Base-by-base conservation (phyloP, 768 basidiomycete species). In the Ramaria sp. region DNA sequence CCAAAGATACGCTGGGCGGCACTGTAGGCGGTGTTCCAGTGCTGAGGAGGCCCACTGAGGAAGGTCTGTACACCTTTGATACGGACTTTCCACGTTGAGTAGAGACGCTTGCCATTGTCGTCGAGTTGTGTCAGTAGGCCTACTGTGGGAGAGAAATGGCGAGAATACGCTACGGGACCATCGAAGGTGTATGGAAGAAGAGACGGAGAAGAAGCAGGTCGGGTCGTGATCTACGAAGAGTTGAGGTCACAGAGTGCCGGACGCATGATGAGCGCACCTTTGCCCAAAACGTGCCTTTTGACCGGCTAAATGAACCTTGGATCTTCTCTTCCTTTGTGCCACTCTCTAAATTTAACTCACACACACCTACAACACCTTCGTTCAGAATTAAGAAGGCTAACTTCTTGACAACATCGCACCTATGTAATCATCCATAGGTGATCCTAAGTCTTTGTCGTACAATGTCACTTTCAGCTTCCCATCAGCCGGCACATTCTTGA, bases 41-140 rank as follows among this genome's bases (percentile, higher is more conserved):
- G 71, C 66, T 90, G 88, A 54, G 77, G 67, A 27, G 60, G 68
- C 64, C 84, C 77, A 9, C 78, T 73, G 62, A 90, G 86, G 67
- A 79, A 78, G 7, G 75, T 66, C 2, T 73, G 77, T 1, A 88
- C 67, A 19, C 80, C 83, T 53, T 75, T 75, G 65, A 88, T 71
- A 63, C 80, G 83, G 39, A 72, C 75, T 65, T 88, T 88, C 88
- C 88, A 90, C 1, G 88, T 90, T 38, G 84, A 82, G 65, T 88
- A 89, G 22, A 87, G 71, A 0, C 84, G 79, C 0, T 72, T 74
- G 59, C 81, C 78, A 63, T 81, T 76, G 53, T 57, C 55, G 19
- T 57, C 55, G 9, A 83, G 66, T 59, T 80, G 78, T 17, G 85
- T 83, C 33, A 88, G 68, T 4, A 69, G 71, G 27, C 87, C 88